phyloP scores from a whole-genome alignment of 306 rosid species.

The Medicago lupulina region DNA sequence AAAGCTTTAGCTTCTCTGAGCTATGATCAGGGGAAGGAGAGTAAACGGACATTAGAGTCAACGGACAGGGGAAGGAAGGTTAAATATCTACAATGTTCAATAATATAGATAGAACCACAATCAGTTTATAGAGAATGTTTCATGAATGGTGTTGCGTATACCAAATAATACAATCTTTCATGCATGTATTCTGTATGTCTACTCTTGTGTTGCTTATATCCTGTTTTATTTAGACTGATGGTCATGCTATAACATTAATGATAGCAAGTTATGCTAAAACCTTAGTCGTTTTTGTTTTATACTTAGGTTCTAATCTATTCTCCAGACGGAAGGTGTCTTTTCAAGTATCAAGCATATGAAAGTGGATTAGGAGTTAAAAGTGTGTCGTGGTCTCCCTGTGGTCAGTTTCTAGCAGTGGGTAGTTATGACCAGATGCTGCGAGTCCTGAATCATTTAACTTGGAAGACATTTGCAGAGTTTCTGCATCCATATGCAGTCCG shows the following conservation, averaged over 20 bases:
- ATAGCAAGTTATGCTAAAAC: constrained; percentile 20
- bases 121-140: constrained; percentile 9
- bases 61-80: background rate
- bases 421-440: constrained; percentile 98
- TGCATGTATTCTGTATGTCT: constrained; percentile 15
- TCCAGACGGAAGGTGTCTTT: constrained; percentile 95
- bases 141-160: constrained; percentile 8
- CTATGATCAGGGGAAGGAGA: too few relatives aligned
- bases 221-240: background rate
- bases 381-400: constrained; percentile 98
- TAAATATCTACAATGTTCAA: constrained; percentile 5
- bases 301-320: constrained; percentile 90
- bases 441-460: constrained; percentile 88
- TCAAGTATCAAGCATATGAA: constrained; percentile 94
- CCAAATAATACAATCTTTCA: constrained; percentile 11
- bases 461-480: constrained; percentile 99
- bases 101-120: background rate
- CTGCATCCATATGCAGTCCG: constrained; percentile 83
- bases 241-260: background rate
- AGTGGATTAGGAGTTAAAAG: constrained; percentile 95
- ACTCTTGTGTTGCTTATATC: constrained; percentile 3
- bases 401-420: constrained; percentile 94
- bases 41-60: too few relatives aligned
- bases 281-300: constrained; percentile 44
- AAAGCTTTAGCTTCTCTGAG: background rate